Evolutionary conservation across 2,329 filamentous ascomycete genomes (phyloP), one percentile per base, ranked within the genome.

Genomic region (Keithomyces neogunnii): DNA sequence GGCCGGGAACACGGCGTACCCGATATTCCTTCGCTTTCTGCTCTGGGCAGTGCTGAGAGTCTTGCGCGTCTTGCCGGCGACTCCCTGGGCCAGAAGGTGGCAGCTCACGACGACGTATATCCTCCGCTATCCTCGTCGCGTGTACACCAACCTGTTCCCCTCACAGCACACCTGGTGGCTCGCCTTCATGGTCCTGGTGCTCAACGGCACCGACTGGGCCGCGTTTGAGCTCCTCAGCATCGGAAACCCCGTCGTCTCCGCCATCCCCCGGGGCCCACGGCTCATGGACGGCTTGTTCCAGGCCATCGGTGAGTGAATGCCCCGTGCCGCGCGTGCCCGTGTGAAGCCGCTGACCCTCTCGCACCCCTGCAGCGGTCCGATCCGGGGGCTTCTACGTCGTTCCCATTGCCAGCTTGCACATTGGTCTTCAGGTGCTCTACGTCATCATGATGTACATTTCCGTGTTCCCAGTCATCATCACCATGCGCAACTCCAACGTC

Each of bases 361-460:
- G 28, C 42, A 11, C n/a, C 36, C 33, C 36, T 38, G 1, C 49
- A 70, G 80, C 81, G 50, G 80, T 86, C 4, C 77, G 84, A 5
- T 80, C 80, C 7, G 81, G 81, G 13, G 84, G 84, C 0, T 85
- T 86, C 57, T 84, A 84, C 48, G 77, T 86, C 28, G 78, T 86
- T 32, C 71, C 74, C 1, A 82, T 87, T 45, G 67, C 79, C 3
- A 68, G 73, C 1, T 69, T 76, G 2, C 76, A 76, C 39, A 79
- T 82, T 5, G 80, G 78, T 2, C 69, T 84, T 3, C 76, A 83
- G 53, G 72, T 85, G 0, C 65, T 81, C 2, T 84, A 82, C 57
- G 70, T 84, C 10, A 73, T 84, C 51, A 82, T 84, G 71, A 85
- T 85, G 79, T 85, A 85, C 63, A 78, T 85, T 42, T 80, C 80